Base-by-base conservation (phyloP, 345 rosid species). In the Fremontodendron californicum region DNA sequence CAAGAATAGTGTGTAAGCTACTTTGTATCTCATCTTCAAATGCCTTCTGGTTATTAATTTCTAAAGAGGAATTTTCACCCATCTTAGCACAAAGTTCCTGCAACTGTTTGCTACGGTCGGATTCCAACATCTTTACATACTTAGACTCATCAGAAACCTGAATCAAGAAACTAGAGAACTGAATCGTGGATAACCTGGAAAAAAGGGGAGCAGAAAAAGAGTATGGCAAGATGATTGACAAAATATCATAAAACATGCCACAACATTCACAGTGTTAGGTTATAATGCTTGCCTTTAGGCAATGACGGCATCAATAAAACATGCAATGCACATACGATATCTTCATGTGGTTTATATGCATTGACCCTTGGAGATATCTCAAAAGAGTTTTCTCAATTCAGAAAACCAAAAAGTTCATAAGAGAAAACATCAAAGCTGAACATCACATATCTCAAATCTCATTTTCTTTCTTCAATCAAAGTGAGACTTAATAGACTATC, bases 111-210 rank as follows among this genome's bases (percentile, higher is more conserved):
- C 80, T 70, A 43, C 99, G 97, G 78, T 95, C 98, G 71, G 89
- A 83, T 86, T 83, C 79, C 74, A 86, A 74, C 37, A 88, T 74
- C 78, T 87, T 87, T 78, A 95, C 83, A 82, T 93, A 91, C 77
- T 85, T 90, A 66, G 88, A 89, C 89, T 95, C 98, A 35, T 95
- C 99, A 77, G 92, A 89, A 70, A 85, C 89, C 96, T 91, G 79
- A 27, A 86, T 16, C 75, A 48, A 68, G 57, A 77, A 79, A 73
- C 35, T 33, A 65, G 9, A 78, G 52, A 54, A 35, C 40, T 49
- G 75, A 83, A 73, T 67, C 61, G 33, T 25, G 4, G 39, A 54
- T 25, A 45, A 58, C 19, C 16, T 62, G 15, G 18, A 43, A 55
- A 76, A 23, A 11, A 45, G 66, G 43, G 12, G 25, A 48, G 23